phyloP scores from a whole-genome alignment of 306 rosid genomes.

The Acacia crassicarpa region DNA sequence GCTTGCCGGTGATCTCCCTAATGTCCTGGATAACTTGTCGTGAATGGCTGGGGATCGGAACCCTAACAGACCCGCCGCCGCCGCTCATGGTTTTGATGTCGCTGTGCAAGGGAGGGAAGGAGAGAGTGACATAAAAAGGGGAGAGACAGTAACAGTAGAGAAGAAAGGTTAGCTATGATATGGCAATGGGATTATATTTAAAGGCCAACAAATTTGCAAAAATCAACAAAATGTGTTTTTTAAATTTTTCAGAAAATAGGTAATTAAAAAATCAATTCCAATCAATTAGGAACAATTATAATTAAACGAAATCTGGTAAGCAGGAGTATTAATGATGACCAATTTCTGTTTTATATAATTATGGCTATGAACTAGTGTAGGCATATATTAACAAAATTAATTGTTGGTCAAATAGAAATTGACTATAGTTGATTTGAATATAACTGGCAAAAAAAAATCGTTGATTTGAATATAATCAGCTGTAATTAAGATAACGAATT shows the following conservation, averaged over 20 bases:
- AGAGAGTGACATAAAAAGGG: background rate
- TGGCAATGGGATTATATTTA: background rate
- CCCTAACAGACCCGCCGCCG: conserved; percentile 47
- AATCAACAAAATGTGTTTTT: background rate
- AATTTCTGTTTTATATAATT: background rate
- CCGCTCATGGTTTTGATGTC: conserved; percentile 32
- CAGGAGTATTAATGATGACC: background rate
- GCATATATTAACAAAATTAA: background rate
- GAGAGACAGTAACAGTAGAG: background rate
- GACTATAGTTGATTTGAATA: background rate
- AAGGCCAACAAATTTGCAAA: background rate
- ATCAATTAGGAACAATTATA: background rate
- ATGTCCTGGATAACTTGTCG: conserved; percentile 46
- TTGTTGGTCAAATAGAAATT: background rate
- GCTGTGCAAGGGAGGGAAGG: conserved; percentile 1
- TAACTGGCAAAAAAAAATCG: background rate
- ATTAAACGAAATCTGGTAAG: background rate
- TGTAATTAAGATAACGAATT: background rate
- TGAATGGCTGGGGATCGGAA: conserved; percentile 51
- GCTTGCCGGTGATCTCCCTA: conserved; percentile 63
- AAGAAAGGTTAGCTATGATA: background rate
- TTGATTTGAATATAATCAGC: background rate
- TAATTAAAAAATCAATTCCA: too few species aligned
- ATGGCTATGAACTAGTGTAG: too few species aligned
- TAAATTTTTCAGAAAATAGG: background rate